Conservation (phyloP, 164 flowering plant genomes). For the Brasenia schreberi region DNA sequence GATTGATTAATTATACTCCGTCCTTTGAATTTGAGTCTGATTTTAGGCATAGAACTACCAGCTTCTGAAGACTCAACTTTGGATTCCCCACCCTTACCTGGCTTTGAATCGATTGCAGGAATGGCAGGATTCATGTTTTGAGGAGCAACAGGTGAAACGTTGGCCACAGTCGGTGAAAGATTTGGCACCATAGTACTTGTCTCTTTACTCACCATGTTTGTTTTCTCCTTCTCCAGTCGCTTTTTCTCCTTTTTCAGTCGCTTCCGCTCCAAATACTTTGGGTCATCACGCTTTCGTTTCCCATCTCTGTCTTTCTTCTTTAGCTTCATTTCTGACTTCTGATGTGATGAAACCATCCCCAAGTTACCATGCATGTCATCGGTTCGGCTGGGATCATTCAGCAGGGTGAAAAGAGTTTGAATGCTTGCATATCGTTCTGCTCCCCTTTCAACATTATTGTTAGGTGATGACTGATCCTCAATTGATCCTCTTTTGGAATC, state of each 20-base stretch:
- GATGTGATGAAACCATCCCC: background rate
- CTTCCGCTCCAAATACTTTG: conserved; percentile 58
- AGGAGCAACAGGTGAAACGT: background rate
- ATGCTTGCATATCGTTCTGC: conserved; percentile 28
- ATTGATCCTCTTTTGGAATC: conserved; percentile 37
- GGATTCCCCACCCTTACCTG: conserved; percentile 6
- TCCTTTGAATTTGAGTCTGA: conserved; percentile 9
- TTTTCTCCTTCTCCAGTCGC: conserved; percentile 50
- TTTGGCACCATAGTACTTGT: conserved; percentile 14
- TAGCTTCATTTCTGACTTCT: conserved; percentile 32
- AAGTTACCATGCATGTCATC: conserved; percentile 2
- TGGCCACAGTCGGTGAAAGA: background rate
- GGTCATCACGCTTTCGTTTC: conserved; percentile 40
- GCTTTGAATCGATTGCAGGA: background rate
- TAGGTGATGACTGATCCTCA: background rate
- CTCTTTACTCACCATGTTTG: conserved; percentile 24
- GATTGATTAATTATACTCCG: conserved; percentile 1
- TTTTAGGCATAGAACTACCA: conserved; percentile 6
- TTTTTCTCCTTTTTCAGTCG: conserved; percentile 63
- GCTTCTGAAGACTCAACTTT: conserved; percentile 14
- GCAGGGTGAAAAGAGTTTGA: conserved; percentile 21
- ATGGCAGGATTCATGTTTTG: background rate
- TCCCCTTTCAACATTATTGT: conserved; percentile 2
- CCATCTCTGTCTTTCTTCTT: conserved; percentile 42
- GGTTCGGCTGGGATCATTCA: conserved; percentile 18